Evolutionary conservation across 495 filamentous ascomycete species (phyloP).

Genomic region (Penicillium canariense): DNA sequence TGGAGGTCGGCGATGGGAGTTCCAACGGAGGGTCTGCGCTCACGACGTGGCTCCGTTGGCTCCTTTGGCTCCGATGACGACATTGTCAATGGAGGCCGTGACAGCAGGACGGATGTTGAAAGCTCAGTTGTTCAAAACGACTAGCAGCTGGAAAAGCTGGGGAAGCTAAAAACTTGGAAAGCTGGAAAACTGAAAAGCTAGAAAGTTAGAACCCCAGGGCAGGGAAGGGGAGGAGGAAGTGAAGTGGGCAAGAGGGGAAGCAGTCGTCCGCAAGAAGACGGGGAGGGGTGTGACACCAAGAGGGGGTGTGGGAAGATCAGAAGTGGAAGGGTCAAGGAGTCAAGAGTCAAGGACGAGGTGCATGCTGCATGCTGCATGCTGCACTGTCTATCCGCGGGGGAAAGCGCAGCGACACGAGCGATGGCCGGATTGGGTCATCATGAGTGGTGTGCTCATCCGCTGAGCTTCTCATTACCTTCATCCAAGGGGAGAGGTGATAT

Average conservation of each 20-base stretch:
- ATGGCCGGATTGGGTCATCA: neutral
- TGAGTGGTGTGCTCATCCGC: neutral
- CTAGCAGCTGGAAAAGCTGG: neutral
- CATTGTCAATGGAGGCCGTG: constrained; percentile 5
- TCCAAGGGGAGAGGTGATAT: neutral
- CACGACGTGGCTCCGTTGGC: constrained; percentile 35
- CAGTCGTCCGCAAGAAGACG: no score
- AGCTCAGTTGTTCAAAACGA: no score
- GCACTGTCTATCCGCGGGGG: neutral
- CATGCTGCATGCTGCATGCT: neutral
- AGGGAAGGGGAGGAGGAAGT: no score
- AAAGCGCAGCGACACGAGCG: neutral
- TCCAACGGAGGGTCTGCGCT: constrained; percentile 73
- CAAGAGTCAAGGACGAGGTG: neutral
- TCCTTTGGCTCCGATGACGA: constrained; percentile 13
- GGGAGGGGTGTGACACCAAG: neutral
- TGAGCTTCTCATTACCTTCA: no score
- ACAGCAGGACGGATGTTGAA: no score
- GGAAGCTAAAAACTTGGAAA: neutral
- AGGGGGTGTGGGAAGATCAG: neutral
- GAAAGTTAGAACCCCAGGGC: neutral
- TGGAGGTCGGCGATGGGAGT: constrained; percentile 79
- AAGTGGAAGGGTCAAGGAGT: neutral
- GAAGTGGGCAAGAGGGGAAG: no score
- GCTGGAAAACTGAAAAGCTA: neutral